phyloP scores from a whole-genome alignment of 2,329 filamentous ascomycete species.

The Epichloe bromicola region DNA sequence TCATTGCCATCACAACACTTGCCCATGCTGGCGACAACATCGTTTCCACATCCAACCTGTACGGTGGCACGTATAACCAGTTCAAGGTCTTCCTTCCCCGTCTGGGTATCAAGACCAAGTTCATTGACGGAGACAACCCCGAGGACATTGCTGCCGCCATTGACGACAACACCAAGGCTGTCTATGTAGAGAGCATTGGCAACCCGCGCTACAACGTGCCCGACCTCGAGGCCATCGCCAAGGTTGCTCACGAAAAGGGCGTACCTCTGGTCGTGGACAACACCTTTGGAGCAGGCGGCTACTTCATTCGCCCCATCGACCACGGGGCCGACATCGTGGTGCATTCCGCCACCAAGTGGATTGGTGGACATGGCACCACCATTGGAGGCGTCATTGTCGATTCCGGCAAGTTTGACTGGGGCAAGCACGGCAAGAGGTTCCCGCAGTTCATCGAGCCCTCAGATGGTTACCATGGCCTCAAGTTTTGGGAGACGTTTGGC shows the following conservation, averaged over 20 bases:
- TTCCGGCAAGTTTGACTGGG: constrained; percentile 90
- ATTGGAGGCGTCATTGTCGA: constrained; percentile 80
- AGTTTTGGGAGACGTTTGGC: constrained; percentile 90
- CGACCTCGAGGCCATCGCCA: constrained; percentile 76
- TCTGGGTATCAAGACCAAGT: constrained; percentile 80
- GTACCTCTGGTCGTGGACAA: constrained; percentile 70
- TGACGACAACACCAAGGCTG: constrained; percentile 84
- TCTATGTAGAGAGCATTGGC: constrained; percentile 85
- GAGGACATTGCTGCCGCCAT: constrained; percentile 72
- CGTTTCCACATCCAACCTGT: constrained; percentile 77
- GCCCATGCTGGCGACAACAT: constrained; percentile 87
- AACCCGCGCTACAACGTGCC: constrained; percentile 91
- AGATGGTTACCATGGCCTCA: constrained; percentile 82
- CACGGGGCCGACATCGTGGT: constrained; percentile 90
- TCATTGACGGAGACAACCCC: constrained; percentile 67
- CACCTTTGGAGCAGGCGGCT: constrained; percentile 89
- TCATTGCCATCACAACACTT: constrained; percentile 78
- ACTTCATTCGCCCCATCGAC: constrained; percentile 73
- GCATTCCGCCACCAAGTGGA: constrained; percentile 94
- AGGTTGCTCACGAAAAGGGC: constrained; percentile 58
- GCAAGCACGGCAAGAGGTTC: constrained; percentile 69
- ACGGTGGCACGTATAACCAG: constrained; percentile 95
- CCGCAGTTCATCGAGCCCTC: constrained; percentile 85
- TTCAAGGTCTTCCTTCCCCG: constrained; percentile 82
- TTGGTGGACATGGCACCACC: constrained; percentile 87